Evolutionary conservation across 306 rosid genomes (phyloP).

Genomic region (Prunus campanulata): DNA sequence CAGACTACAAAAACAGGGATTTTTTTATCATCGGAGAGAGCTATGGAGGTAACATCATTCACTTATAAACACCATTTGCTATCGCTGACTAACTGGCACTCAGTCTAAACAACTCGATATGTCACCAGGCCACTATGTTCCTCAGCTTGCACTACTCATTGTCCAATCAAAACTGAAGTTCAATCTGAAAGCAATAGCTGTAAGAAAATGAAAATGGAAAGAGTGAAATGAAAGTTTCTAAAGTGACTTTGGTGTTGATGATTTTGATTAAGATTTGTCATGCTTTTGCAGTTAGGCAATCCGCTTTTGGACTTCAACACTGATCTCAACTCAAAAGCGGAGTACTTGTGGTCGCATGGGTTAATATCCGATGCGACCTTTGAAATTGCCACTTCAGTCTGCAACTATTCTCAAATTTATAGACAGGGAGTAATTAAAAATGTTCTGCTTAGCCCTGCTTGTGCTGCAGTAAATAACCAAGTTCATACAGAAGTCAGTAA

Average conservation of each 20-base stretch:
- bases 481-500: constrained; percentile 30
- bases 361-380: constrained; percentile 58
- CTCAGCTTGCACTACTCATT: constrained; percentile 71
- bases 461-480: constrained; percentile 29
- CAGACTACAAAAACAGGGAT: constrained; percentile 45
- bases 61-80: neutral
- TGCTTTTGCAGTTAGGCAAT: constrained; percentile 59
- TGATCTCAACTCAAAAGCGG: constrained; percentile 56
- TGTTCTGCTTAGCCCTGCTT: constrained; percentile 29
- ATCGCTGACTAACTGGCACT: neutral
- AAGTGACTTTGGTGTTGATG: neutral
- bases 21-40: constrained; percentile 76
- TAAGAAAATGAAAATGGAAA: constrained; percentile 27
- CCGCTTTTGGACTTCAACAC: constrained; percentile 63
- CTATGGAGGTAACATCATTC: constrained; percentile 49
- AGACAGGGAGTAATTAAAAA: constrained; percentile 17
- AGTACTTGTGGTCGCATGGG: constrained; percentile 66
- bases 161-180: constrained; percentile 36
- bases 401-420: constrained; percentile 51
- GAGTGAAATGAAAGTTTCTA: no score
- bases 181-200: constrained; percentile 74
- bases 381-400: constrained; percentile 32
- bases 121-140: constrained; percentile 69
- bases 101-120: neutral
- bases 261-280: neutral